These are phyloP conservation scores for Pyronema omphalodes DNA, from an alignment of 495 filamentous ascomycete species.

Conservation along the genomic window DNA sequence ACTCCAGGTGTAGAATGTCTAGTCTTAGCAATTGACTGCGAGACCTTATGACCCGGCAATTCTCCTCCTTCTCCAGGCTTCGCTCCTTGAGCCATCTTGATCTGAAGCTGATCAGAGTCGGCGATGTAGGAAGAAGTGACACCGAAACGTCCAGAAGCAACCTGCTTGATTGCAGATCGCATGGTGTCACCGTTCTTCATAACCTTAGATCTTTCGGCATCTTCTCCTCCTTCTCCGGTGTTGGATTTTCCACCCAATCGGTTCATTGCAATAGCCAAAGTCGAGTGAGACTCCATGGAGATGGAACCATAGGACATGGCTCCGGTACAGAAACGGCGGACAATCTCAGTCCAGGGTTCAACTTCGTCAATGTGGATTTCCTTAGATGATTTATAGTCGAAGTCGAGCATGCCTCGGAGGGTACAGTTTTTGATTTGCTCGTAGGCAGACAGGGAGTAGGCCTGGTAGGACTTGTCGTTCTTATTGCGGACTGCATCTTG, in stretches of 20 bases:
- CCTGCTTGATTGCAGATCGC: slow-evolving; percentile 97
- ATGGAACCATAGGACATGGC: slow-evolving; percentile 99
- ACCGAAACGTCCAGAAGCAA: slow-evolving; percentile 93
- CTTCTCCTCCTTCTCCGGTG: slow-evolving; percentile 96
- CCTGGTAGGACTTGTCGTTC: slow-evolving; percentile 99
- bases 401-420: slow-evolving; percentile 88
- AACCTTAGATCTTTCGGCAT: slow-evolving; percentile 72
- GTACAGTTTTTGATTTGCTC: slow-evolving; percentile 98
- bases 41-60: slow-evolving; percentile 94
- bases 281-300: slow-evolving; percentile 98
- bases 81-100: slow-evolving; percentile 99
- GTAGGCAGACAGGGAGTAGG: slow-evolving; percentile 84
- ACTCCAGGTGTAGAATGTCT: slow-evolving; percentile 98
- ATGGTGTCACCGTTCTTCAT: slow-evolving; percentile 94
- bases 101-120: slow-evolving; percentile 94
- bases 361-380: slow-evolving; percentile 95
- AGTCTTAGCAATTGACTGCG: slow-evolving; percentile 85
- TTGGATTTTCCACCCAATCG: slow-evolving; percentile 95
- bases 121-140: slow-evolving; percentile 97
- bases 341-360: slow-evolving; percentile 97
- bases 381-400: slow-evolving; percentile 76
- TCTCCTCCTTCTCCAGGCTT: slow-evolving; percentile 99
- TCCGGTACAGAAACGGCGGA: slow-evolving; percentile 93
- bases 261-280: slow-evolving; percentile 95
- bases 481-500: slow-evolving; percentile 96